These are phyloP conservation scores for Lanmaoa rubissima DNA, from an alignment of 768 basidiomycete genomes.

Conservation along the genomic window DNA sequence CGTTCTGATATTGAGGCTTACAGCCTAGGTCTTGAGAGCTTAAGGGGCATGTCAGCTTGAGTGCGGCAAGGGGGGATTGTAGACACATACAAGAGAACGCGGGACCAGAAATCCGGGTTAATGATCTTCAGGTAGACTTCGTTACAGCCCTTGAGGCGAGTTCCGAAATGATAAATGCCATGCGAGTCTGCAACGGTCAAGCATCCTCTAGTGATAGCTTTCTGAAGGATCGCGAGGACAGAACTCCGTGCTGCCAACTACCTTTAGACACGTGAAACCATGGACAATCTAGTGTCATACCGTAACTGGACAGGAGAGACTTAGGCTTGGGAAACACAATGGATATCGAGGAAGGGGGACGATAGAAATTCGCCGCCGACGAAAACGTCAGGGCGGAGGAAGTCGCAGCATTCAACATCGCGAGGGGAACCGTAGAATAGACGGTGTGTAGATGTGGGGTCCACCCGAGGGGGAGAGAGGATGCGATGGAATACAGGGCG, in stretches of 20 bases:
- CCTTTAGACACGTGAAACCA: slow-evolving; percentile 3
- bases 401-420: slow-evolving; percentile 33
- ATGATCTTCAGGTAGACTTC: slow-evolving; percentile 56
- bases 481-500: slow-evolving; percentile 3
- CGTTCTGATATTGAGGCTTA: slow-evolving; percentile 33
- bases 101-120: slow-evolving; percentile 66
- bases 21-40: slow-evolving; percentile 56
- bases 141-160: slow-evolving; percentile 56
- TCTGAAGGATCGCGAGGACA: slow-evolving; percentile 55
- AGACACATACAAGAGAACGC: slow-evolving; percentile 55
- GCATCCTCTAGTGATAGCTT: slow-evolving; percentile 57
- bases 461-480: slow-evolving; percentile 3
- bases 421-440: not conserved
- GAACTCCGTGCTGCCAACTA: slow-evolving; percentile 51
- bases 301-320: slow-evolving; percentile 28
- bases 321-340: slow-evolving; percentile 30
- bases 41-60: slow-evolving; percentile 15
- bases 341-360: slow-evolving; percentile 31
- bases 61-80: not conserved
- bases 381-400: slow-evolving; percentile 32
- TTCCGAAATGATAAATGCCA: slow-evolving; percentile 59
- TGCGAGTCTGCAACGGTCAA: slow-evolving; percentile 61
- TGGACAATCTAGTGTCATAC: slow-evolving; percentile 7
- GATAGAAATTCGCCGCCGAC: slow-evolving; percentile 34
- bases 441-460: not conserved